phyloP scores from a whole-genome alignment of 1,284 basidiomycete genomes.

The Boletellus sp. region DNA sequence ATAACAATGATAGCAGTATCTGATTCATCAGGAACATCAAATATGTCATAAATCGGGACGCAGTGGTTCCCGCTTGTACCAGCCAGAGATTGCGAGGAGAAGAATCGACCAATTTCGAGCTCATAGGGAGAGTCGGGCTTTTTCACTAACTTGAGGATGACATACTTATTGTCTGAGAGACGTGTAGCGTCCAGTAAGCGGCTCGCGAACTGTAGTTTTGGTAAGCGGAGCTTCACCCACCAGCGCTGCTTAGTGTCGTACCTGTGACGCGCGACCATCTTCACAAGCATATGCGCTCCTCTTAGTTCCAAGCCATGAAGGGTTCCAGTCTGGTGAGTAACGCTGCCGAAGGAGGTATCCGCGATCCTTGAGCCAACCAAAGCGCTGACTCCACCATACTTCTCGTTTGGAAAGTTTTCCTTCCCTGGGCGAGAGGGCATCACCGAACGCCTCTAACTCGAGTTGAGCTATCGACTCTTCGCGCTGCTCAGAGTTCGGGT shows the following conservation, averaged over 20 bases:
- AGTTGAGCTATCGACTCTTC: too few species aligned
- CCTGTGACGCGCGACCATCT: slow-evolving; percentile 9
- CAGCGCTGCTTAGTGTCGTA: background rate
- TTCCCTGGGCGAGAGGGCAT: too few species aligned
- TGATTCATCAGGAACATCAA: slow-evolving; percentile 12
- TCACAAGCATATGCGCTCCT: background rate
- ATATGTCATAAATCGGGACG: slow-evolving; percentile 32
- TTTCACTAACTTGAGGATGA: slow-evolving; percentile 33
- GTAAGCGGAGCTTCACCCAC: background rate
- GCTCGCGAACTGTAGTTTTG: background rate
- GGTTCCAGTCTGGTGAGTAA: background rate
- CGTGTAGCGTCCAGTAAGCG: slow-evolving; percentile 33
- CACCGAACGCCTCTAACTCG: too few species aligned
- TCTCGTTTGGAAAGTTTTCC: too few species aligned
- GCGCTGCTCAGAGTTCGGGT: too few species aligned
- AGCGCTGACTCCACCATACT: slow-evolving; percentile 1
- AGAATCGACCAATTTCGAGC: slow-evolving; percentile 18
- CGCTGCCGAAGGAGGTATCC: slow-evolving; percentile 1
- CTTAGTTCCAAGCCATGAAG: background rate
- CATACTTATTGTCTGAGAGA: slow-evolving; percentile 25
- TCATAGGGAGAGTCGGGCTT: slow-evolving; percentile 21
- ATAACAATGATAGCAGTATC: slow-evolving; percentile 28
- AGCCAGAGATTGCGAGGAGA: slow-evolving; percentile 10
- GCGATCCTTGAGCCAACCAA: background rate
- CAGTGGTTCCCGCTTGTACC: slow-evolving; percentile 34